Base-by-base conservation (phyloP, 2,329 filamentous ascomycete species). In the Lachnellula cervina region DNA sequence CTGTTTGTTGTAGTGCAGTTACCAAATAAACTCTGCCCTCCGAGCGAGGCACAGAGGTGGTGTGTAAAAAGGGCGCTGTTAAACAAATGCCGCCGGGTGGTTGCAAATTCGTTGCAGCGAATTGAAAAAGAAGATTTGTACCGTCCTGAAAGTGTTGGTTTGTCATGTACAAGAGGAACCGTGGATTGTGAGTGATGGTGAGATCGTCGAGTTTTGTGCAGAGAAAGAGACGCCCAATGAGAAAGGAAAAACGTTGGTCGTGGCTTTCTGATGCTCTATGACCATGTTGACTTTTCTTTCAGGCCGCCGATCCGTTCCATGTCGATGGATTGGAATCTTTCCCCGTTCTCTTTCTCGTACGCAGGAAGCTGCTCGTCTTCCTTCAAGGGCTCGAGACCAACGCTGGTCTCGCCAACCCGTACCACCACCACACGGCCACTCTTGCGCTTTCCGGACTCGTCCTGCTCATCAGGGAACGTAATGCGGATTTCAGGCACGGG, bases 401-500 rank as follows among this genome's bases (percentile, higher is more conserved):
- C 86, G 38, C 85, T 80, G 48, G 89, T 87, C 63, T 97, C 94
- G 60, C 92, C 91, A 51, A 97, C 90, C 51, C 90, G 84, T 54
- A 99, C 93, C 37, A 97, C 84, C 21, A 99, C 88, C 51, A 97
- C 91, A 34, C 92, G 86, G 35, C 93, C 93, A 63, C 87, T 90
- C 76, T 88, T 88, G 66, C 81, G 81, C 73, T 86, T 90, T 64
- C 93, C 93, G 53, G 83, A 77, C 64, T 90, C 89, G 69, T 97
- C 92, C 65, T 95, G 87, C 77, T 97, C 94, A 66, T 95, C 90
- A 16, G 94, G 94, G 78, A 99, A 97, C 37, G 94, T 97, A 73
- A 99, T 96, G 74, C 92, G 90, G 68, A 99, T 99, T 76, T 97
- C 89, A 19, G 94, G 94, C 28, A 97, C 81, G n/a, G 88, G 87